Evolutionary conservation across 495 filamentous ascomycete species (phyloP).

Genomic region (Monascus purpureus): DNA sequence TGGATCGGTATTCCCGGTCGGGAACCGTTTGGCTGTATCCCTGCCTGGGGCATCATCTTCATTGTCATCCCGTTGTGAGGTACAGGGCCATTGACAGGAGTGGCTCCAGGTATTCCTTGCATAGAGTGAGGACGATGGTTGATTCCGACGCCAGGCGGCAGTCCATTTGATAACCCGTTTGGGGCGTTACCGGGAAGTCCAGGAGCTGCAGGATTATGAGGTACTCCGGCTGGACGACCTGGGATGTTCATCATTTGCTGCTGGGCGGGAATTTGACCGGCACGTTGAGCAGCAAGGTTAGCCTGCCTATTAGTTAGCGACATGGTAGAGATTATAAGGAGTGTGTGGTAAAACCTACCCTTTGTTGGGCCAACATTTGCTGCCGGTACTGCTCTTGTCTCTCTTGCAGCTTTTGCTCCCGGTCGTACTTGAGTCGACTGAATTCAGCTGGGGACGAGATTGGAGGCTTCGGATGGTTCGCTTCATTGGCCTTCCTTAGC

Average conservation of each 20-base stretch:
- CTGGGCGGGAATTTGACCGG: constrained; percentile 30
- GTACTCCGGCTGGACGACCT: constrained; percentile 25
- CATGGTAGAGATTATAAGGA: background rate
- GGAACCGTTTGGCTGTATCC: constrained; percentile 50
- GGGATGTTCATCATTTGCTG: constrained; percentile 26
- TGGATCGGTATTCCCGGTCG: constrained; percentile 45
- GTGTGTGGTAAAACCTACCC: constrained; percentile 28
- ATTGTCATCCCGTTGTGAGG: constrained; percentile 41
- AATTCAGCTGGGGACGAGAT: constrained; percentile 74
- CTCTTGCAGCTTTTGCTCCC: constrained; percentile 64
- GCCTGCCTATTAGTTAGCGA: constrained; percentile 14
- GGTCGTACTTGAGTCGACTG: constrained; percentile 73
- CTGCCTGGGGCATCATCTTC: constrained; percentile 56
- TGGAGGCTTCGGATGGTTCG: constrained; percentile 42
- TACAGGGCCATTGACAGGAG: constrained; percentile 33
- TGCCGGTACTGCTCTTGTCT: constrained; percentile 54
- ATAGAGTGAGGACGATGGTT: constrained; percentile 28
- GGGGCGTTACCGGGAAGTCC: constrained; percentile 15
- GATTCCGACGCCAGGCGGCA: constrained; percentile 19
- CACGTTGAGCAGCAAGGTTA: constrained; percentile 27
- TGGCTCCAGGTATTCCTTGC: constrained; percentile 24
- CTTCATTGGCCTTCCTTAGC: constrained; percentile 56
- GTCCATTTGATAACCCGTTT: constrained; percentile 26
- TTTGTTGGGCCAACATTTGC: constrained; percentile 45
- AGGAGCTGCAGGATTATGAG: constrained; percentile 20